Percentiles rank a stretch among this genome's conserved stretches.
Conservation (phyloP, 805 yeast genomes). For the Ogataea corticis region DNA sequence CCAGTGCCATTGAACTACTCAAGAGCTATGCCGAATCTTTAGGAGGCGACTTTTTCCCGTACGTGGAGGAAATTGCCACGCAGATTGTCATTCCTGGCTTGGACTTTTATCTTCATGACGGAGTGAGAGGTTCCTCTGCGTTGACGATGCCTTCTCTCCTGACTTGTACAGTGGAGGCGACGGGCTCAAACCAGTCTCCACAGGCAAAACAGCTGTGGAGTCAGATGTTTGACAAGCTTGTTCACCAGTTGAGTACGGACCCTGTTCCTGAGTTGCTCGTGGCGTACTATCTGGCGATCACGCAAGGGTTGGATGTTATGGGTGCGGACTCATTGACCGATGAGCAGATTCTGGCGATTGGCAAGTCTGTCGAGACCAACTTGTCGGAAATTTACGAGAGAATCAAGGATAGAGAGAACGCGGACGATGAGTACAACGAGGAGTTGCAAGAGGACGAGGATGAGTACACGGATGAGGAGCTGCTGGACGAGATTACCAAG, state of each 20-base stretch:
- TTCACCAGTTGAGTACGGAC: slow-evolving; percentile 68
- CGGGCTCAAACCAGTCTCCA: slow-evolving; percentile 50
- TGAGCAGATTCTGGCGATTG: slow-evolving; percentile 55
- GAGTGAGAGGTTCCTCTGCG: slow-evolving; percentile 91
- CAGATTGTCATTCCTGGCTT: slow-evolving; percentile 86
- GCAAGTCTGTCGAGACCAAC: slow-evolving; percentile 59
- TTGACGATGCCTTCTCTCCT: slow-evolving; percentile 77
- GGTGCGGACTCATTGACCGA: slow-evolving; percentile 62
- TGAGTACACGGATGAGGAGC: slow-evolving; percentile 85
- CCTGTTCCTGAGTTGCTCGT: slow-evolving; percentile 83
- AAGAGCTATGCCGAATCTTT: slow-evolving; percentile 82
- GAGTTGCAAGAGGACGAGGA: slow-evolving; percentile 83
- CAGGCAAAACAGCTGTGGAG: slow-evolving; percentile 73
- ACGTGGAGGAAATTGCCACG: slow-evolving; percentile 72
- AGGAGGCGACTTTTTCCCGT: slow-evolving; percentile 79
- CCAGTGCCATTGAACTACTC: slow-evolving; percentile 84
- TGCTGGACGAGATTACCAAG: slow-evolving; percentile 82
- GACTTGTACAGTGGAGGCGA: slow-evolving; percentile 57
- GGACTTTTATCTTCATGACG: slow-evolving; percentile 90
- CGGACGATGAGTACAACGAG: slow-evolving; percentile 85
- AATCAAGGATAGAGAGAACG: slow-evolving; percentile 68
- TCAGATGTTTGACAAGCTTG: slow-evolving; percentile 63
- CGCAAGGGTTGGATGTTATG: slow-evolving; percentile 63
- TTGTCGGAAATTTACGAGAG: slow-evolving; percentile 70
- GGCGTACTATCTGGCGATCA: slow-evolving; percentile 72